Percentiles rank a stretch among this genome's conserved stretches.
Evolutionary conservation across 140 eudicot species (phyloP).

Genomic region (Bidens hawaiensis): DNA sequence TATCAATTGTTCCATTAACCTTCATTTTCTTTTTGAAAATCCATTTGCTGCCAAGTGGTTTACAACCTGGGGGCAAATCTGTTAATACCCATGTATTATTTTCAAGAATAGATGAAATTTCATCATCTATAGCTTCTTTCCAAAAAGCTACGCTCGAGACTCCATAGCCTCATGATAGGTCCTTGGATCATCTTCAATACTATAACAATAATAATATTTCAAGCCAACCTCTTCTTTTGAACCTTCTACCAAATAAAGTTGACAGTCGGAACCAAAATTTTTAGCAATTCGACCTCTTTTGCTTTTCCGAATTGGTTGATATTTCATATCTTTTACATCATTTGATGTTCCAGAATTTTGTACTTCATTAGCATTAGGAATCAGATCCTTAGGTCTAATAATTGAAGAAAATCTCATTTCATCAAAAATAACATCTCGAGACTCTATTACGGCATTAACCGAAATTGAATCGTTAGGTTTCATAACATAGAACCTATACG

Average conservation of each 20-base stretch:
- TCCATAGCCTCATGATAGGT: not conserved
- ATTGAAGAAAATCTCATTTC: slow-evolving; percentile 1
- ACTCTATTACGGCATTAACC: slow-evolving; percentile 12
- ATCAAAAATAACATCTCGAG: slow-evolving; percentile 4
- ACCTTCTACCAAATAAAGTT: not conserved
- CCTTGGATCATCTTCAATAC: too few relatives aligned
- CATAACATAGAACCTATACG: slow-evolving; percentile 1
- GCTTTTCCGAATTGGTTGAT: too few relatives aligned
- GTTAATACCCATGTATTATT: not conserved
- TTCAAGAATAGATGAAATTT: too few relatives aligned
- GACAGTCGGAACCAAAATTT: not conserved
- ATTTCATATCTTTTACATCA: too few relatives aligned
- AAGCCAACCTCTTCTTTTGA: too few relatives aligned
- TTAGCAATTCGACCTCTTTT: not conserved
- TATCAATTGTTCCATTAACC: not conserved
- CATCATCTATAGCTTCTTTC: not conserved
- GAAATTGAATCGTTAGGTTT: slow-evolving; percentile 12
- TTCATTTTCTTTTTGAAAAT: too few relatives aligned
- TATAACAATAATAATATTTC: too few relatives aligned
- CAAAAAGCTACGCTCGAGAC: too few relatives aligned
- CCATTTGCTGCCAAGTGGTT: not conserved
- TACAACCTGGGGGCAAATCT: not conserved
- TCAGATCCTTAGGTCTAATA: not conserved
- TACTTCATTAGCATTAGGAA: not conserved
- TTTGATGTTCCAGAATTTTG: not conserved